Conservation (phyloP, 768 basidiomycete species). For the Myochromella boudieri region DNA sequence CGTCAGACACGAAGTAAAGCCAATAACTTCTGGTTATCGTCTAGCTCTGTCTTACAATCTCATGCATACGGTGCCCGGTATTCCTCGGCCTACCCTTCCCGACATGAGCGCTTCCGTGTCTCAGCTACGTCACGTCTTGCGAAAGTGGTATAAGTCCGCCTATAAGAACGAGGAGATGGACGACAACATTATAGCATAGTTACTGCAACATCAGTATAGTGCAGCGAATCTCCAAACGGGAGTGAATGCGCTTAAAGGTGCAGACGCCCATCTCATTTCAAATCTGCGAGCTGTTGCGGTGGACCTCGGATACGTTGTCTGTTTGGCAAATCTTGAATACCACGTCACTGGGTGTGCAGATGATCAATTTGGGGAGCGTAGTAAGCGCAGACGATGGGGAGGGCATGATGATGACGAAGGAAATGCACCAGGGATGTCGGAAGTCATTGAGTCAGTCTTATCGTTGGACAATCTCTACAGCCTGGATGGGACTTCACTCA, state of each 20-base stretch:
- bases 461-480: conserved; percentile 28
- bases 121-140: conserved; percentile 31
- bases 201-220: conserved; percentile 34
- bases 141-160: conserved; percentile 32
- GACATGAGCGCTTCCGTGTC: conserved; percentile 19
- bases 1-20: conserved; percentile 49
- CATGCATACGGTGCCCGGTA: conserved; percentile 35
- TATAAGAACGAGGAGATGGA: conserved; percentile 18
- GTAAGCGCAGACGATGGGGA: conserved; percentile 5
- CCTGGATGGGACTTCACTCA: conserved; percentile 26
- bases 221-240: conserved; percentile 22
- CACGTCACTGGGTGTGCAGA: not conserved
- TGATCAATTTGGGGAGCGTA: conserved; percentile 2
- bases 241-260: conserved; percentile 15
- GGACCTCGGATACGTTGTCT: conserved; percentile 12
- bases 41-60: conserved; percentile 53
- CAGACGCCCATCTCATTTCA: conserved; percentile 19
- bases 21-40: conserved; percentile 47
- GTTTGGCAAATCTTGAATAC: conserved; percentile 10
- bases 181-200: conserved; percentile 25
- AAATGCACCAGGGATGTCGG: conserved; percentile 20
- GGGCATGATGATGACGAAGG: conserved; percentile 12
- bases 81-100: conserved; percentile 27
- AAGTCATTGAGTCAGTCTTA: conserved; percentile 16
- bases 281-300: conserved; percentile 9